These are phyloP conservation scores for Rhynchosporium agropyri DNA, from an alignment of 2,329 filamentous ascomycete genomes.

Conservation along the genomic window DNA sequence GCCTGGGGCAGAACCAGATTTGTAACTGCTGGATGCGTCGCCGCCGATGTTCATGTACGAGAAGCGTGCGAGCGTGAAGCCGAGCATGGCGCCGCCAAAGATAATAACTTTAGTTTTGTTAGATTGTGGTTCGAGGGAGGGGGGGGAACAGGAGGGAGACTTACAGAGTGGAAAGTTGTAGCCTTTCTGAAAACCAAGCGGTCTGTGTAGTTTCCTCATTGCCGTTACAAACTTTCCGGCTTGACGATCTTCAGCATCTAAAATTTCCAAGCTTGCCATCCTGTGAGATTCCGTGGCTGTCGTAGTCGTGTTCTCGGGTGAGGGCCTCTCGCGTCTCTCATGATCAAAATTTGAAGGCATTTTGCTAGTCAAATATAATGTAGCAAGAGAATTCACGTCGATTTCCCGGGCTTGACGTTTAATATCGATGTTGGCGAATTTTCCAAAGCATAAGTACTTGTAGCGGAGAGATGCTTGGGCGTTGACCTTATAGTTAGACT, in stretches of 20 bases:
- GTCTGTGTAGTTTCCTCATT: conserved; percentile 53
- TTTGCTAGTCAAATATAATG: neutral
- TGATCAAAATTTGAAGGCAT: neutral
- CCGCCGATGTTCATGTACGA: conserved; percentile 34
- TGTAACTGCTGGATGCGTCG: conserved; percentile 35
- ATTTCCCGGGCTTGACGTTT: too few species aligned
- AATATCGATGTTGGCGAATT: neutral
- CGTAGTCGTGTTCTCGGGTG: neutral
- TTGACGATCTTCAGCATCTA: neutral
- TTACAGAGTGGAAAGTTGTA: conserved; percentile 55
- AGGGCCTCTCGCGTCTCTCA: neutral
- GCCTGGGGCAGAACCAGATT: conserved; percentile 40
- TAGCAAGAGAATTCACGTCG: too few species aligned
- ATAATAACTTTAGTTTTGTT: conserved; percentile 24
- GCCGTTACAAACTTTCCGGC: conserved; percentile 3
- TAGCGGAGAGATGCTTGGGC: neutral
- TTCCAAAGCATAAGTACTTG: neutral
- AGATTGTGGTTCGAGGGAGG: neutral
- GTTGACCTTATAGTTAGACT: neutral
- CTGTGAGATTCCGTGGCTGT: neutral
- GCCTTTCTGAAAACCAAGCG: conserved; percentile 63
- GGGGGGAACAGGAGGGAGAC: neutral
- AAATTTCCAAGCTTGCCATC: neutral
- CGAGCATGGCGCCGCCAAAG: conserved; percentile 34
- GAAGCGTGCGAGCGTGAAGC: conserved; percentile 31